A percentile compares a stretch with the other conserved stretches of the same genome.
phyloP scores from a whole-genome alignment of 768 basidiomycete species.

The Boletus patriciae region DNA sequence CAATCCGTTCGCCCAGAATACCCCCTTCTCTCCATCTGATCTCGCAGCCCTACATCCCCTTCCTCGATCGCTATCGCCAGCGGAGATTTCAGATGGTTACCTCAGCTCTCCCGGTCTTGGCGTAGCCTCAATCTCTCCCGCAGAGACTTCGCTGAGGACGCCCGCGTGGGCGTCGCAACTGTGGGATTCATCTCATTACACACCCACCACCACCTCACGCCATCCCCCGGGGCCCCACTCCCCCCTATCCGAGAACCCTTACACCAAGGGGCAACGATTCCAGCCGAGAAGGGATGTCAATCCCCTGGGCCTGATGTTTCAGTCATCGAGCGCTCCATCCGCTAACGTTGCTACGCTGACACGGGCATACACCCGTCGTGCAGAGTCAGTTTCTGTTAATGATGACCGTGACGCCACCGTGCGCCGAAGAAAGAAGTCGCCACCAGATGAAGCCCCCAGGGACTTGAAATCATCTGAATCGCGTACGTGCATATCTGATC shows the following conservation, averaged over 20 bases:
- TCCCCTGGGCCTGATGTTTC: constrained; percentile 58
- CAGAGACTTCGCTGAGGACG: constrained; percentile 56
- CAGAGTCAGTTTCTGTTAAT: constrained; percentile 59
- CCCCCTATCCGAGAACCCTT: constrained; percentile 43
- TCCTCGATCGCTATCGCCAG: constrained; percentile 60
- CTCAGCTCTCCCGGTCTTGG: constrained; percentile 43
- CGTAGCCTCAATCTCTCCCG: constrained; percentile 59
- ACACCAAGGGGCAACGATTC: constrained; percentile 40
- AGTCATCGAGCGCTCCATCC: constrained; percentile 71
- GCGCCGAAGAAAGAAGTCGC: constrained; percentile 52
- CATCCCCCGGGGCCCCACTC: constrained; percentile 50
- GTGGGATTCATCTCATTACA: constrained; percentile 53
- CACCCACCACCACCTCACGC: constrained; percentile 41
- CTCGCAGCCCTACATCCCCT: constrained; percentile 62
- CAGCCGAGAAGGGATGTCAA: constrained; percentile 41
- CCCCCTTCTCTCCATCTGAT: constrained; percentile 58
- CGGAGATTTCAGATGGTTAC: constrained; percentile 51
- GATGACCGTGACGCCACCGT: constrained; percentile 77
- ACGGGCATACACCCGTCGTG: constrained; percentile 63
- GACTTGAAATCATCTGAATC: constrained; percentile 47
- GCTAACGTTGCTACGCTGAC: constrained; percentile 48
- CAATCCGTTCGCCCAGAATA: constrained; percentile 47
- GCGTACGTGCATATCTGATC: constrained; percentile 43
- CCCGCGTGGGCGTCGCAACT: constrained; percentile 69
- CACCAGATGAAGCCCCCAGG: constrained; percentile 32